These are phyloP conservation scores for Uronychia setigera DNA, from an alignment of 73 alveolate genomes.

Conservation along the genomic window DNA sequence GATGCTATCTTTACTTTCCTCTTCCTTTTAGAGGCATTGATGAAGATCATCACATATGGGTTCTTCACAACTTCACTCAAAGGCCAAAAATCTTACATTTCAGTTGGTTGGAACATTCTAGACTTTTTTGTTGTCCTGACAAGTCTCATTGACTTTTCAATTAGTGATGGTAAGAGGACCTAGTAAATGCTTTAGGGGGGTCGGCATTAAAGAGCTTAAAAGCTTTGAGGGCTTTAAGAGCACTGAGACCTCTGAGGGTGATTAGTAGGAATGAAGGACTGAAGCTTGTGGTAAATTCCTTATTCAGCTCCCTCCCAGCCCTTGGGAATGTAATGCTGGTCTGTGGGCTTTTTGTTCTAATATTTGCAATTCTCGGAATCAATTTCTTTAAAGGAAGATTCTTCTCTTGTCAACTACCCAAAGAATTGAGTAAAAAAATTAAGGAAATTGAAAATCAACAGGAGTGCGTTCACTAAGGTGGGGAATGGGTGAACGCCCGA, in stretches of 20 bases:
- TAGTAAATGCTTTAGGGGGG: no score
- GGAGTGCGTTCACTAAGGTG: constrained; percentile 23
- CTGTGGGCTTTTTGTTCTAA: constrained; percentile 16
- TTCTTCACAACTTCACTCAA: constrained; percentile 1
- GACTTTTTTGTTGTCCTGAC: constrained; percentile 13
- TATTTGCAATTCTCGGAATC: constrained; percentile 43
- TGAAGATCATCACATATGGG: constrained; percentile 37
- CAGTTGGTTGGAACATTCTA: constrained; percentile 3
- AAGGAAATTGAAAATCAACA: background rate
- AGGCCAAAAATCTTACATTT: constrained; percentile 1
- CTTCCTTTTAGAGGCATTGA: constrained; percentile 29
- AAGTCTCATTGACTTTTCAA: background rate
- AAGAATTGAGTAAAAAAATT: background rate
- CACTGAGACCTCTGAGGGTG: constrained; percentile 19
- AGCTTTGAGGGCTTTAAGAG: constrained; percentile 45
- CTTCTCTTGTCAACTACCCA: constrained; percentile 12
- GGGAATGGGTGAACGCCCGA: constrained; percentile 21
- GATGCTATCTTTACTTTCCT: constrained; percentile 23
- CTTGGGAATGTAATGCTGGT: constrained; percentile 34
- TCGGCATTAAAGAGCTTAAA: constrained; percentile 20
- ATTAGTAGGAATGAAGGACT: constrained; percentile 15
- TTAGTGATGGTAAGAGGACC: background rate
- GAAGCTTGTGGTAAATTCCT: constrained; percentile 31
- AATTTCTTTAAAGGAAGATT: constrained; percentile 36
- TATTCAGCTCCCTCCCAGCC: constrained; percentile 25